These are phyloP conservation scores for Podaxis sp. DNA, from an alignment of 768 basidiomycete species.

Conservation along the genomic window DNA sequence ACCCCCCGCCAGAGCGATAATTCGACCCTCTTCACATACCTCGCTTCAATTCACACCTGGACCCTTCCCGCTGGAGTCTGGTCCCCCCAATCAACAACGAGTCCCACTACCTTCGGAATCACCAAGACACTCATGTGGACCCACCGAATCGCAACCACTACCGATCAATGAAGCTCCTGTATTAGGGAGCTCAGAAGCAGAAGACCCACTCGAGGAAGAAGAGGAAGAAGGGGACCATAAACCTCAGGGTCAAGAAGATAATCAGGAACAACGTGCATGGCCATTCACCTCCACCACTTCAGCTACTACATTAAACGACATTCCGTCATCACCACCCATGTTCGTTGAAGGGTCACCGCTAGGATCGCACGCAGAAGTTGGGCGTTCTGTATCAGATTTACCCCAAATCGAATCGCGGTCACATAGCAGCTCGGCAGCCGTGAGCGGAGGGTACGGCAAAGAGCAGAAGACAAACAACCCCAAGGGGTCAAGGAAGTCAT, in stretches of 20 bases:
- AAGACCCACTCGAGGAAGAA: conserved; percentile 6
- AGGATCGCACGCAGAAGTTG: conserved; percentile 14
- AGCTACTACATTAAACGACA: conserved; percentile 3
- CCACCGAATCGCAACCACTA: neutral
- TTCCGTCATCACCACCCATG: conserved; percentile 4
- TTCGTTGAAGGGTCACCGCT: conserved; percentile 9
- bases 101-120: neutral
- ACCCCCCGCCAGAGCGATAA: conserved; percentile 24
- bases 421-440: neutral
- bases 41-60: conserved; percentile 43
- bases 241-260: conserved; percentile 11
- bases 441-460: neutral
- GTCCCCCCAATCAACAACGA: conserved; percentile 7
- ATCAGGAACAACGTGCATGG: neutral
- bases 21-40: conserved; percentile 31
- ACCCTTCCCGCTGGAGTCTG: conserved; percentile 19
- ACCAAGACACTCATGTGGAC: neutral
- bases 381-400: conserved; percentile 10
- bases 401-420: neutral
- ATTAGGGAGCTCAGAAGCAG: neutral
- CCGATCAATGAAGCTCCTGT: conserved; percentile 10
- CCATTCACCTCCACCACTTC: neutral
- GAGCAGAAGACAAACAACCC: neutral
- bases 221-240: neutral
- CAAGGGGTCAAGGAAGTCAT: neutral